phyloP scores from a whole-genome alignment of 2,329 filamentous ascomycete genomes.

The Hortaea werneckii region DNA sequence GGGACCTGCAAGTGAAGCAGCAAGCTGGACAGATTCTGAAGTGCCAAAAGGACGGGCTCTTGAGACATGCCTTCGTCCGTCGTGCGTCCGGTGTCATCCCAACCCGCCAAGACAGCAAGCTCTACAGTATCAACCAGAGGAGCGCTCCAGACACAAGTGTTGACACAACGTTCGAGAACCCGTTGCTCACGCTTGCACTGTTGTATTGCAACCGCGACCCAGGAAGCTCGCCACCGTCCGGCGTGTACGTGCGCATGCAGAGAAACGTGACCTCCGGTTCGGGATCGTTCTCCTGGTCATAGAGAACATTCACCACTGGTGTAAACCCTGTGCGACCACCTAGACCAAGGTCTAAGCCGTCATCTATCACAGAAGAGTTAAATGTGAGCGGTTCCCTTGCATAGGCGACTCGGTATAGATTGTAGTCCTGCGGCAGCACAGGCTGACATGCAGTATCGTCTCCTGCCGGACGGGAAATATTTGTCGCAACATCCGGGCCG shows the following conservation, averaged over 20 bases:
- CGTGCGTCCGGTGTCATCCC: no score
- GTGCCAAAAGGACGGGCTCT: no score
- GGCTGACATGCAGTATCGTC: not conserved
- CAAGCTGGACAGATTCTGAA: no score
- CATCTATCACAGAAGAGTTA: not conserved
- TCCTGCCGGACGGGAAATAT: not conserved
- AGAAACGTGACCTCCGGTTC: not conserved
- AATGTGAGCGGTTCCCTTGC: not conserved
- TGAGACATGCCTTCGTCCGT: no score
- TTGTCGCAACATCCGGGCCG: not conserved
- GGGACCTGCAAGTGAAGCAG: no score
- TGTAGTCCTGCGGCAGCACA: not conserved
- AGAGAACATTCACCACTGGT: not conserved
- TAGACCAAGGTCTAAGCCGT: not conserved
- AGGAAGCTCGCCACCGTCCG: not conserved
- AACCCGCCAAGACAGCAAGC: no score
- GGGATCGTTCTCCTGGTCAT: not conserved
- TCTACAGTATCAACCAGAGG: no score
- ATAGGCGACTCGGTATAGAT: not conserved
- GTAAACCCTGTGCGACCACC: not conserved
- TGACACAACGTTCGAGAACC: no score
- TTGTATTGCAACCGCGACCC: not conserved
- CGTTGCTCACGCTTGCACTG: no score
- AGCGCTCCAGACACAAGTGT: no score
- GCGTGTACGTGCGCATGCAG: not conserved